These are phyloP conservation scores for Termitomyces eurrhizus DNA, from an alignment of 768 basidiomycete genomes.

Conservation along the genomic window DNA sequence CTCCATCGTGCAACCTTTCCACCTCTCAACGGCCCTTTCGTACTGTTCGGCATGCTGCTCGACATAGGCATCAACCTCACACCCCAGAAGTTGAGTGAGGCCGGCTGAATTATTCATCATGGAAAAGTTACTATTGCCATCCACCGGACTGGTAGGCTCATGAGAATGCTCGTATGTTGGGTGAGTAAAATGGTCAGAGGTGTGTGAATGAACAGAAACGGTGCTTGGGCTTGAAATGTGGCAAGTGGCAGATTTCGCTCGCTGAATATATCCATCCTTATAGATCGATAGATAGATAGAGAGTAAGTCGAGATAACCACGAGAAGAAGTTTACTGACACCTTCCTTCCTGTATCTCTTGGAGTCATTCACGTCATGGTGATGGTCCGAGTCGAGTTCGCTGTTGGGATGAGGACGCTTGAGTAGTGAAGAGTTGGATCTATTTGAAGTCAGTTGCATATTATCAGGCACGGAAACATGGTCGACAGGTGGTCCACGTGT, in stretches of 20 bases:
- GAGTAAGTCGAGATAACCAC: neutral
- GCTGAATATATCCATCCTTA: constrained; percentile 11
- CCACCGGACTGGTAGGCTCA: constrained; percentile 2
- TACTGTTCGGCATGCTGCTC: constrained; percentile 40
- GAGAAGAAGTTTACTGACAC: neutral
- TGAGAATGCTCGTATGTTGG: constrained; percentile 8
- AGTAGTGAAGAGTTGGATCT: neutral
- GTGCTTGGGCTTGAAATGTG: constrained; percentile 6
- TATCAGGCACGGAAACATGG: neutral
- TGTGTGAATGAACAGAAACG: constrained; percentile 5
- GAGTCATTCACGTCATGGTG: neutral
- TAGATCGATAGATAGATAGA: neutral
- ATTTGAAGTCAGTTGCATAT: constrained; percentile 1
- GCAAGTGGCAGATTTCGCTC: constrained; percentile 3
- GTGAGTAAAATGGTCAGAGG: constrained; percentile 4
- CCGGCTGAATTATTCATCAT: constrained; percentile 14
- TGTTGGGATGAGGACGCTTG: constrained; percentile 8
- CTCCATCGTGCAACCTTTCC: constrained; percentile 45
- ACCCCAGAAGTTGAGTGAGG: constrained; percentile 36
- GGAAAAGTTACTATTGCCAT: constrained; percentile 1
- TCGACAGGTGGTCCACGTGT: constrained; percentile 7
- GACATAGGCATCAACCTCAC: constrained; percentile 39
- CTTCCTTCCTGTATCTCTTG: constrained; percentile 12
- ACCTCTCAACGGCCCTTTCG: constrained; percentile 38
- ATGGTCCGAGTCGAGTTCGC: constrained; percentile 5